Percentiles rank a stretch among this genome's conserved stretches.
These are phyloP conservation scores for Xylariaceae sp. DNA, from an alignment of 2,329 filamentous ascomycete species.

Conservation along the genomic window DNA sequence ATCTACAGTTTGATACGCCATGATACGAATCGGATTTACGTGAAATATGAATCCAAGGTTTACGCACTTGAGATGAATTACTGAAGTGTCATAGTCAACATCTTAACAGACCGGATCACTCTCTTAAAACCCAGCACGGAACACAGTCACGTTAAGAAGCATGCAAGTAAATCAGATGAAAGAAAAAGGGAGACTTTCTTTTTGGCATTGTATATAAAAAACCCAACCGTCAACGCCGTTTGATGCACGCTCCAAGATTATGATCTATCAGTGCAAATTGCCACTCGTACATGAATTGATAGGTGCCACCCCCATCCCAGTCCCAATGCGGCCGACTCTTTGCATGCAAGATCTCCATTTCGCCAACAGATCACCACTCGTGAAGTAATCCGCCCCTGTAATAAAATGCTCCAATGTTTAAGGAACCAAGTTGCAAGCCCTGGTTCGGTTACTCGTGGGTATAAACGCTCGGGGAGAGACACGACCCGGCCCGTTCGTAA, in stretches of 20 bases:
- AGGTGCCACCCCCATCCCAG: conserved; percentile 13
- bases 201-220: not conserved
- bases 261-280: conserved; percentile 19
- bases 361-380: conserved; percentile 5
- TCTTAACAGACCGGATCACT: not conserved
- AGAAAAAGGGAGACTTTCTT: not conserved
- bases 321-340: conserved; percentile 19
- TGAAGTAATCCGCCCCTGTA: conserved; percentile 2
- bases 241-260: conserved; percentile 17
- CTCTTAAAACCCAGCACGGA: not conserved
- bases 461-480: not conserved
- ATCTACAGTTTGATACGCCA: no score
- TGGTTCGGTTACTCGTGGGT: conserved; percentile 1
- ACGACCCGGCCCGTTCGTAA: not conserved
- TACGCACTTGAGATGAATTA: no score
- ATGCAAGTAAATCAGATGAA: not conserved
- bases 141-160: not conserved
- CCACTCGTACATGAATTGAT: conserved; percentile 19
- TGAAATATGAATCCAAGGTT: no score
- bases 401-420: conserved; percentile 2
- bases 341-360: conserved; percentile 15
- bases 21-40: no score
- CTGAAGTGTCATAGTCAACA: no score
- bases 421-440: not conserved
- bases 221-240: conserved; percentile 14